Conservation (phyloP, 2,329 filamentous ascomycete genomes). For the Alternaria postmessia region DNA sequence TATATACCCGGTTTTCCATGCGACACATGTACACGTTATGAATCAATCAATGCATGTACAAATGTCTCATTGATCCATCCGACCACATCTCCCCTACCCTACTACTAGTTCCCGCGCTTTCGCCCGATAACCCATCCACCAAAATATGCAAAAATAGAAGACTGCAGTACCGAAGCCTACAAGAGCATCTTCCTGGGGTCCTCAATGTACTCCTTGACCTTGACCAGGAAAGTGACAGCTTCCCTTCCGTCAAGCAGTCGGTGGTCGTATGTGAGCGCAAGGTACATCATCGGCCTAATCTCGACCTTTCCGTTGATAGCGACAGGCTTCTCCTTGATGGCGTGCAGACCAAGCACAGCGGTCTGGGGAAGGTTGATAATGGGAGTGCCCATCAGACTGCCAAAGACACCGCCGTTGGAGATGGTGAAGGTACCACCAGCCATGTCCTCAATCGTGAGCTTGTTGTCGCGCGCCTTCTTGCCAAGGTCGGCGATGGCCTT, state of each 20-base stretch:
- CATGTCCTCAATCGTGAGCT: conserved; percentile 99
- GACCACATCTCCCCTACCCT: neutral
- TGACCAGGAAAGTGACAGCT: conserved; percentile 94
- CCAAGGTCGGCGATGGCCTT: conserved; percentile 90
- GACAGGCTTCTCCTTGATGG: conserved; percentile 93
- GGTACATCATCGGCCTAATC: conserved; percentile 98
- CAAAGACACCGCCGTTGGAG: conserved; percentile 96
- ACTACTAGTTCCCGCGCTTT: neutral
- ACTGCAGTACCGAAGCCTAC: conserved; percentile 5
- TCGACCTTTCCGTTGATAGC: conserved; percentile 93
- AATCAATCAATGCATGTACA: conserved; percentile 10
- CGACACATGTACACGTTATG: neutral
- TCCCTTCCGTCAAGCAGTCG: conserved; percentile 93
- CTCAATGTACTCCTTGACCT: conserved; percentile 97
- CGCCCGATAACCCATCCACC: neutral
- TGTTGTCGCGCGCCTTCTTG: conserved; percentile 96
- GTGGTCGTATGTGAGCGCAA: conserved; percentile 97
- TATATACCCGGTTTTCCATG: conserved; percentile 2
- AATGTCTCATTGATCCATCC: conserved; percentile 2
- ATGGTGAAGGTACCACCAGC: conserved; percentile 98
- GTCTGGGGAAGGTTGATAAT: conserved; percentile 98
- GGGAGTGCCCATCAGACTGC: conserved; percentile 94
- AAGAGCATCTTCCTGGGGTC: conserved; percentile 92
- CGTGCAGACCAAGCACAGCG: conserved; percentile 88
- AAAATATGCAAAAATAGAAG: conserved; percentile 2